Evolutionary conservation across 1,284 basidiomycete species (phyloP), one percentile per base, ranked within the genome.

Genomic region (Irpex sp.): DNA sequence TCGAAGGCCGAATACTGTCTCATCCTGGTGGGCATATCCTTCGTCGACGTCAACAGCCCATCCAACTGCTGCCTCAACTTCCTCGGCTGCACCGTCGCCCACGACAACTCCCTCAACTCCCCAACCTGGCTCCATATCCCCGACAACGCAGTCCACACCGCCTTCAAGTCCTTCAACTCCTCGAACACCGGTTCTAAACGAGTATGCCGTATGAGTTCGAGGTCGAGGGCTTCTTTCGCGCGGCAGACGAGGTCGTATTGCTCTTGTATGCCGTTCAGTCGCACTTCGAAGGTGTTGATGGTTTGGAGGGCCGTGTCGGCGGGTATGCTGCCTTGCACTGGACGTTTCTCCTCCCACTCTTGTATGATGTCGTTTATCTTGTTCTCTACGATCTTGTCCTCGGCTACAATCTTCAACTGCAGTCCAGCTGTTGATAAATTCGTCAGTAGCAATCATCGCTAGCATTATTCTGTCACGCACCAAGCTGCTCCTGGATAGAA

Each of bases 21-120:
- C 97, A 99, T 99, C 62, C 96, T 86, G 58, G 94, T 97, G 0
- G 97, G 97, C 96, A 99, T 97, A 59, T 98, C 97, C 77, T 96
- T 96, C 17, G 96, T 98, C 37, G 94, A 95, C 31, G 85, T 84
- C 60, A 99, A 77, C 60, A 99, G 82, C 3, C 84, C 88, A 71
- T 99, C 97, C 63, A 99, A 89, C 70, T 96, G 93, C 73, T 97
- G 94, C 68, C 97, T 89, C 64, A 99, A 77, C 78, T 98, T 98
- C 70, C 97, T 87, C 17, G 97, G 93, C 73, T 97, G 94, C 36
- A 98, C 89, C 0, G 93, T 94, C 3, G 92, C 86, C 97, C 97
- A 99, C 3, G 89, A 81, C 71, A 91, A 85, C 72, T 98, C 96
- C 63, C 93, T 83, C 59, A 99, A 78, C 74, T 98, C 97, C 62